Conservation (phyloP, 129 eudicot genomes). For the Flaveria trinervia region DNA sequence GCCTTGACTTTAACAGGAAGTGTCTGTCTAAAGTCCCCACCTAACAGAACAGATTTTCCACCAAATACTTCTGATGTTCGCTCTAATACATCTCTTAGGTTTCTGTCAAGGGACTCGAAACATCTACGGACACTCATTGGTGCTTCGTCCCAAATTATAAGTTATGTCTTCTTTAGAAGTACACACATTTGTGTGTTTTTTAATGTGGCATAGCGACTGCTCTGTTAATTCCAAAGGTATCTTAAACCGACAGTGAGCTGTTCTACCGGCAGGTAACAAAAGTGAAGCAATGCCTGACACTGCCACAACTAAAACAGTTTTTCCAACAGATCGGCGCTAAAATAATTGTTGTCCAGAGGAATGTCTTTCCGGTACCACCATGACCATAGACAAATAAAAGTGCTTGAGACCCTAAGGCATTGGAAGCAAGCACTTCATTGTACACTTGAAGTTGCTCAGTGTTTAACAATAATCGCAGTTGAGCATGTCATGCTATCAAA, state of each 20-base stretch:
- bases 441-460: too few relatives aligned
- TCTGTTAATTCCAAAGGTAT: neutral
- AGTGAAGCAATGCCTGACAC: neutral
- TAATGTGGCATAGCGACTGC: neutral
- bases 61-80: neutral
- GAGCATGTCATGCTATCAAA: too few relatives aligned
- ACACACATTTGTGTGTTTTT: neutral
- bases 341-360: neutral
- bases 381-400: neutral
- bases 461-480: too few relatives aligned
- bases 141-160: neutral
- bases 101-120: neutral
- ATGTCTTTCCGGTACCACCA: neutral
- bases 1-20: neutral
- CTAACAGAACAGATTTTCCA: neutral
- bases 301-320: neutral
- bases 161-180: neutral
- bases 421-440: too few relatives aligned
- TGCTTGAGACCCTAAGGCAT: too few relatives aligned
- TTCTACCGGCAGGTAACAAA: neutral
- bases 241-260: neutral
- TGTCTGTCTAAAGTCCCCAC: neutral
- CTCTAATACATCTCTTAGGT: neutral
- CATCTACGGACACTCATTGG: neutral
- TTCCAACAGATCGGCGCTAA: neutral